phyloP scores from a whole-genome alignment of 1,139 yeast genomes.

The Yamadazyma spencermartinsiae region DNA sequence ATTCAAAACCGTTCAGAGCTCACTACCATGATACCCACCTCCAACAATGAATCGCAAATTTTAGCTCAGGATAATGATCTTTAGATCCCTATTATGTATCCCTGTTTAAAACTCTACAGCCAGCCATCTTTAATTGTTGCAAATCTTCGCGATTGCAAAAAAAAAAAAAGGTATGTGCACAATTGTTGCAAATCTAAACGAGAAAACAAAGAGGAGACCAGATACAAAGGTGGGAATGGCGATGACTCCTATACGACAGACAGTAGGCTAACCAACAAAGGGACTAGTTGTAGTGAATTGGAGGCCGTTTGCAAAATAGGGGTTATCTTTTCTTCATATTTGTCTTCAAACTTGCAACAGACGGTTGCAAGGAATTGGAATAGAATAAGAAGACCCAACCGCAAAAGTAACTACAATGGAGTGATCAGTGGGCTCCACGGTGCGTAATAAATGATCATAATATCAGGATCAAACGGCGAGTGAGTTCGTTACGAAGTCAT shows the following conservation, averaged over 20 bases:
- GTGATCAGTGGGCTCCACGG: background rate
- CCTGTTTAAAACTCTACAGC: background rate
- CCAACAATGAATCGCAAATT: background rate
- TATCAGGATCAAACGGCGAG: too few relatives aligned
- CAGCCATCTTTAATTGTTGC: conserved; percentile 1
- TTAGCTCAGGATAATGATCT: background rate
- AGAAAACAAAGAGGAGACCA: background rate
- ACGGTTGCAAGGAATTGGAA: background rate
- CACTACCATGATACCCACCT: conserved; percentile 1
- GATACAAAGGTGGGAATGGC: background rate
- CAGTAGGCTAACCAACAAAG: background rate
- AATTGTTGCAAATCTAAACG: background rate
- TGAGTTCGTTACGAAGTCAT: background rate
- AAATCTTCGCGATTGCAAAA: background rate
- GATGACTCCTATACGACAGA: background rate
- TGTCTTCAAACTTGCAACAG: background rate
- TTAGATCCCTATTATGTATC: background rate
- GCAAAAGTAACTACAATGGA: background rate
- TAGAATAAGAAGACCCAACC: background rate
- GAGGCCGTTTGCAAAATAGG: too few relatives aligned
- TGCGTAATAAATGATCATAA: too few relatives aligned
- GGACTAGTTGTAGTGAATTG: too few relatives aligned
- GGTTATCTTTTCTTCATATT: background rate
- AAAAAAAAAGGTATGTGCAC: background rate
- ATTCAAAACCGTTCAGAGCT: background rate